phyloP scores from a whole-genome alignment of 495 filamentous ascomycete species.

The Aspergillus incahuasiensis region DNA sequence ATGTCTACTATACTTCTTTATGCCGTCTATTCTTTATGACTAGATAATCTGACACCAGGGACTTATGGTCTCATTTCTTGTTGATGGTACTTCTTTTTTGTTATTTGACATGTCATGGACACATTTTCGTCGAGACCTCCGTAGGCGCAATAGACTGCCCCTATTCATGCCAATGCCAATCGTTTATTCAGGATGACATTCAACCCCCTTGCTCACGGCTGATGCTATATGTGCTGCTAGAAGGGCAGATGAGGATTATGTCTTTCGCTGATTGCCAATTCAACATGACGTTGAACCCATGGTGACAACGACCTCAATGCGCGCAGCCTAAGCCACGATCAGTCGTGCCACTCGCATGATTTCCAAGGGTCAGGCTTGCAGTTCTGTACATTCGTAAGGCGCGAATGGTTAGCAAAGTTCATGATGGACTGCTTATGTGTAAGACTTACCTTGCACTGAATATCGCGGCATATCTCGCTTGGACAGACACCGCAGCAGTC shows the following conservation, averaged over 20 bases:
- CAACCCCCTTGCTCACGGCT: neutral
- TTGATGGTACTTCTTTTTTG: neutral
- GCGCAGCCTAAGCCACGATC: neutral
- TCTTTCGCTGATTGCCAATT: neutral
- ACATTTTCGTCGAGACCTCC: neutral
- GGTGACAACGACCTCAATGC: no score
- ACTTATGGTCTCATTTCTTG: neutral
- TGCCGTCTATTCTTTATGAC: neutral
- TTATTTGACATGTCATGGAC: neutral
- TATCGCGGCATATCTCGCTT: constrained; percentile 23
- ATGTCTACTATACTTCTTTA: neutral
- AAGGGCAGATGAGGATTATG: neutral
- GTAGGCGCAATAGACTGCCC: neutral
- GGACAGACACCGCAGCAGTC: constrained; percentile 30
- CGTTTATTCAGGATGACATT: neutral
- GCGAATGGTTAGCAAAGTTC: neutral
- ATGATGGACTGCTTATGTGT: neutral
- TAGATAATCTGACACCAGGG: neutral
- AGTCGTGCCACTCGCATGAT: constrained; percentile 28
- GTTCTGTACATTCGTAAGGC: constrained; percentile 12
- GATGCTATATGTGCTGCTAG: neutral
- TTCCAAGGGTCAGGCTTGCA: constrained; percentile 26
- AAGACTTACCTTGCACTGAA: constrained; percentile 28
- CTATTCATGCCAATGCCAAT: neutral
- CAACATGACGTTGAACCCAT: neutral